Conservation (phyloP, 2,329 filamentous ascomycete genomes). For the Setomelanomma holmii region DNA sequence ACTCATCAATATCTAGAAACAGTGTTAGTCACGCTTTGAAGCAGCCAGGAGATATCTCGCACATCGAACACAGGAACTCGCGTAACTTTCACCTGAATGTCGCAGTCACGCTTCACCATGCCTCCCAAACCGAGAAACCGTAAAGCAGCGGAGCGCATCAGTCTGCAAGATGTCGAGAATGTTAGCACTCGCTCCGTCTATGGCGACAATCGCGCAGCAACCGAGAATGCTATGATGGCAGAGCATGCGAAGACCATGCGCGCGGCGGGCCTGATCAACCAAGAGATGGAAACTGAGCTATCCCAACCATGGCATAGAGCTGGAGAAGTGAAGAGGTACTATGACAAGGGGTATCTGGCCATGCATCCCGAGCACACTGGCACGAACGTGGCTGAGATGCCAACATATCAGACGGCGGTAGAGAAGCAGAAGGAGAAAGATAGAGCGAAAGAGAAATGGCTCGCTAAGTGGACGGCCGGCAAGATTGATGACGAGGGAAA, state of each 20-base stretch:
- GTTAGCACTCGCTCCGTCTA: conserved; percentile 13
- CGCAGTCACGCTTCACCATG: neutral
- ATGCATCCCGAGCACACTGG: conserved; percentile 16
- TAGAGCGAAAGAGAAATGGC: conserved; percentile 12
- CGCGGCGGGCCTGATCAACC: conserved; percentile 12
- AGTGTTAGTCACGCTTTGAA: neutral
- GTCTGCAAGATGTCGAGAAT: neutral
- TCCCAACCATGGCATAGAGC: conserved; percentile 18
- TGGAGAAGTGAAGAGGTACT: conserved; percentile 13
- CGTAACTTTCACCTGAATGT: neutral
- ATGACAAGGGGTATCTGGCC: conserved; percentile 18
- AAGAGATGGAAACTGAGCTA: conserved; percentile 17
- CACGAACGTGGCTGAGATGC: conserved; percentile 10
- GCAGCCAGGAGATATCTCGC: neutral
- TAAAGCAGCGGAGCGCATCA: neutral
- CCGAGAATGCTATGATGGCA: conserved; percentile 18
- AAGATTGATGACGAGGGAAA: conserved; percentile 28
- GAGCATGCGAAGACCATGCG: conserved; percentile 15
- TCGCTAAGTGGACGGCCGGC: conserved; percentile 22
- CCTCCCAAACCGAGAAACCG: neutral
- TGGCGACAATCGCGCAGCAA: conserved; percentile 25
- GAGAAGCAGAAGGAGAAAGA: conserved; percentile 21
- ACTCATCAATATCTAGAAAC: neutral
- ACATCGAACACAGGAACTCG: neutral
- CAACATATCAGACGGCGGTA: conserved; percentile 16